Base-by-base conservation (phyloP, 306 rosid genomes). In the Lupinus albus region DNA sequence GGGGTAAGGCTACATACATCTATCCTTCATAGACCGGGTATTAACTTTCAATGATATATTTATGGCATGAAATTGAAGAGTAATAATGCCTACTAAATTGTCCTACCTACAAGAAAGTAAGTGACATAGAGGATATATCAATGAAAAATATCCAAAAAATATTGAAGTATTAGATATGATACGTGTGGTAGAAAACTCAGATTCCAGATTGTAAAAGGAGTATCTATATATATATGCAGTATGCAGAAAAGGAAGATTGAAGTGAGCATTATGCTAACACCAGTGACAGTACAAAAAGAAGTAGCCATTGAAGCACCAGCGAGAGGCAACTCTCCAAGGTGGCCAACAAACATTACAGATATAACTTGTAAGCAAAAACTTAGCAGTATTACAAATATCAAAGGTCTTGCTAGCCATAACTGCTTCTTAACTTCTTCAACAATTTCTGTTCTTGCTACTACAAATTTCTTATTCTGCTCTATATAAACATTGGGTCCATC, bases 391-490 rank as follows among this genome's bases (percentile, higher is more conserved):
- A 81, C 95, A 14, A 74, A 61, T 11, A 85, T 48, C 25, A 85
- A 52, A 16, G 96, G 91, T 25, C 96, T 92, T 52, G 96, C 89
- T 11, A 90, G 85, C 91, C 96, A 87, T 77, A 87, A 13, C 78
- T 87, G 96, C 87, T 77, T 87, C 79, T 64, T 85, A 12, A 81
- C 67, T 79, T 90, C 96, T 68, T 84, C 86, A 41, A 71, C 9
- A 28, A 83, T 11, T 17, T 71, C 61, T 4, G 11, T 47, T 51
- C 52, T 30, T 30, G 2, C 35, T 30, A 30, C 6, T 30, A 30
- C 35, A 0, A 3, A 3, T 30, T 30, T 30, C 0, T 30, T 30
- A 30, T 30, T 30, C 35, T 30, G 35, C 35, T 30, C 35, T 30
- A 30, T 30, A 30, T 30, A 3, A 30, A 30, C 35, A 3, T 30